These are phyloP conservation scores for Stenocarpella maydis DNA, from an alignment of 2,329 filamentous ascomycete species.

Conservation along the genomic window DNA sequence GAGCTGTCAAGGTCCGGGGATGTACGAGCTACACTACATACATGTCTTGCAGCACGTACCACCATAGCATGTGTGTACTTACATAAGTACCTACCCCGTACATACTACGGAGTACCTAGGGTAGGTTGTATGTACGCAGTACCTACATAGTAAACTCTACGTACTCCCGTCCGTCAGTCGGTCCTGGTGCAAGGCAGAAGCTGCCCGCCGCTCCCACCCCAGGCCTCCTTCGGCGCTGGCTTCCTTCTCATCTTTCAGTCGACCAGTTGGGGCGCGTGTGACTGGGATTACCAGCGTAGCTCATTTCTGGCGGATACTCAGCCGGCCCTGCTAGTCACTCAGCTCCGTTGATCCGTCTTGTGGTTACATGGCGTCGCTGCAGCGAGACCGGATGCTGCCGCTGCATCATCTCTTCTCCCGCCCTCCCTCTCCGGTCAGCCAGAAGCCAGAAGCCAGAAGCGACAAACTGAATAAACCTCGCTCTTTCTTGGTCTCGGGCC, in stretches of 20 bases:
- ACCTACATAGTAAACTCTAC: too few relatives aligned
- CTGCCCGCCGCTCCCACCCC: background rate
- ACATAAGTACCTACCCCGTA: background rate
- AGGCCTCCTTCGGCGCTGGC: background rate
- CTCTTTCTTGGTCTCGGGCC: too few relatives aligned
- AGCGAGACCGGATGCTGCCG: conserved; percentile 13
- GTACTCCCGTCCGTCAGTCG: too few relatives aligned
- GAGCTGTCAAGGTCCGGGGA: conserved; percentile 11
- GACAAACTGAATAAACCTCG: background rate
- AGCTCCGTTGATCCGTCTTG: background rate
- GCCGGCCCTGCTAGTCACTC: background rate
- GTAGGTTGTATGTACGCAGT: too few relatives aligned
- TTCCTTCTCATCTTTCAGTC: background rate
- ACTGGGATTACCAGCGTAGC: background rate
- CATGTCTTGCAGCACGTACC: too few relatives aligned
- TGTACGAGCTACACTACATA: too few relatives aligned
- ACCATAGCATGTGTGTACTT: too few relatives aligned
- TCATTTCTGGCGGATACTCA: background rate
- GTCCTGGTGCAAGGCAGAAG: too few relatives aligned
- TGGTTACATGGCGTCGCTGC: conserved; percentile 15
- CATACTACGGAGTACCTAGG: background rate
- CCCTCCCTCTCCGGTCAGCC: too few relatives aligned
- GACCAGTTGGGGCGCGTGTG: background rate
- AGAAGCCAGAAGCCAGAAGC: too few relatives aligned
- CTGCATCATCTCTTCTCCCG: background rate